These are phyloP conservation scores for Phytophthora tubulina DNA, from an alignment of 352 stramenopile genomes.

Conservation along the genomic window DNA sequence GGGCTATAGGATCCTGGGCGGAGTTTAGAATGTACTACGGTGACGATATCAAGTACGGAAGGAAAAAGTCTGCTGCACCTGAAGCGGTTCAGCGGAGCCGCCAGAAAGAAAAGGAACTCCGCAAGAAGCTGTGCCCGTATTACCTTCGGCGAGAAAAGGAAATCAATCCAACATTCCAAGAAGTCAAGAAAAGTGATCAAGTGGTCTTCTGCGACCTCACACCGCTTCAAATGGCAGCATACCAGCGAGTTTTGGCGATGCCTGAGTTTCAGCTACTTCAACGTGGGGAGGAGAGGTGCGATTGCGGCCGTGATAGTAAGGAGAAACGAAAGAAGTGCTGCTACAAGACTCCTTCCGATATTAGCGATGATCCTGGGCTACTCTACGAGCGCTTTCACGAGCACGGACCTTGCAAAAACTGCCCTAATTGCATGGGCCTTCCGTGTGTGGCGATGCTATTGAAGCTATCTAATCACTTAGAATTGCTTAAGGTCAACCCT, in stretches of 20 bases:
- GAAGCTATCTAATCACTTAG: constrained; percentile 85
- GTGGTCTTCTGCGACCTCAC: constrained; percentile 87
- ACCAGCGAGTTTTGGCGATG: constrained; percentile 77
- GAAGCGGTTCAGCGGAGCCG: constrained; percentile 68
- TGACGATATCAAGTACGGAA: constrained; percentile 85
- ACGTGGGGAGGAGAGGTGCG: constrained; percentile 66
- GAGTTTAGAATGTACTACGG: constrained; percentile 86
- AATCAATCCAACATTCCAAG: constrained; percentile 75
- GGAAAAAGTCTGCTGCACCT: constrained; percentile 78
- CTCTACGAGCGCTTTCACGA: constrained; percentile 79
- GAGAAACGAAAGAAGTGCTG: constrained; percentile 71
- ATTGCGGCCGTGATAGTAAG: constrained; percentile 71
- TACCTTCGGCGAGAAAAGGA: constrained; percentile 82
- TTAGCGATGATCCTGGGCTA: constrained; percentile 40
- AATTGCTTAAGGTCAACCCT: constrained; percentile 81
- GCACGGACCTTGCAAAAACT: constrained; percentile 58
- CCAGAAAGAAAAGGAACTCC: constrained; percentile 78
- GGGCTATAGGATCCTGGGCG: constrained; percentile 64
- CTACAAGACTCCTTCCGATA: constrained; percentile 55
- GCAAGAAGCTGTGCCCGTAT: constrained; percentile 63
- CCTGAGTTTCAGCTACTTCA: constrained; percentile 78
- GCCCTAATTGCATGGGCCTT: constrained; percentile 80
- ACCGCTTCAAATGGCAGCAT: constrained; percentile 70
- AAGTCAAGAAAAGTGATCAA: constrained; percentile 80
- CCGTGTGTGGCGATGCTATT: constrained; percentile 78